Base-by-base conservation (phyloP, 2,329 filamentous ascomycete genomes). In the Gnomoniopsis smithogilvyi region DNA sequence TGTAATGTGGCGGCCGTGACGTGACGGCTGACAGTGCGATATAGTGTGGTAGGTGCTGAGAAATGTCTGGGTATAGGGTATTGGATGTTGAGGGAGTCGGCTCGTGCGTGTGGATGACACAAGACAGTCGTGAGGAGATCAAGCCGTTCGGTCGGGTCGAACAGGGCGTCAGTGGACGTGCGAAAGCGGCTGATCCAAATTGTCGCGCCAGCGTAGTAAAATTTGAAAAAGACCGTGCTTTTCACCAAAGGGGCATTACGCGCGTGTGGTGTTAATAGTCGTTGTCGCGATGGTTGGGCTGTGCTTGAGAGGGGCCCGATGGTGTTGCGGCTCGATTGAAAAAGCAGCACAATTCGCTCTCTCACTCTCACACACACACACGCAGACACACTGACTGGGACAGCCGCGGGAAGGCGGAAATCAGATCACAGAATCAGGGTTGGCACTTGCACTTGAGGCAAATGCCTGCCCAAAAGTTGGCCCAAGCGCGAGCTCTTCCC, bases 291-390 rank as follows among this genome's bases (percentile, higher is more conserved):
- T 45, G 41, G 41, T 17, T 12, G 38, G 38, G 15, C 38, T n/a
- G n/a, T n/a, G n/a, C n/a, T n/a, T n/a, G n/a, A n/a, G n/a, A 12
- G 4, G 12, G 36, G 34, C 49, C 45, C 45, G 45, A 56, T 56
- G 54, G 54, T 56, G 54, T 38, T 56, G 54, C 54, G n/a, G 36
- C 33, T 56, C 45, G 54, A 56, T 56, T 56, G 54, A 41, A n/a
- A 41, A 41, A 41, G 17, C 26, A 30, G 26, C 26, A 30, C 26
- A 41, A 12, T 12, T 41, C 36, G n/a, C n/a, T n/a, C n/a, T n/a
- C n/a, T n/a, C n/a, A n/a, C n/a, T n/a, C n/a, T n/a, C n/a, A n/a
- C n/a, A n/a, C n/a, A n/a, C n/a, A n/a, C n/a, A n/a, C n/a, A n/a
- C n/a, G n/a, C n/a, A n/a, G n/a, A 41, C 17, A 14, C 12, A 41